phyloP scores from a whole-genome alignment of 2,329 filamentous ascomycete species.

The Shiraia bambusicola region DNA sequence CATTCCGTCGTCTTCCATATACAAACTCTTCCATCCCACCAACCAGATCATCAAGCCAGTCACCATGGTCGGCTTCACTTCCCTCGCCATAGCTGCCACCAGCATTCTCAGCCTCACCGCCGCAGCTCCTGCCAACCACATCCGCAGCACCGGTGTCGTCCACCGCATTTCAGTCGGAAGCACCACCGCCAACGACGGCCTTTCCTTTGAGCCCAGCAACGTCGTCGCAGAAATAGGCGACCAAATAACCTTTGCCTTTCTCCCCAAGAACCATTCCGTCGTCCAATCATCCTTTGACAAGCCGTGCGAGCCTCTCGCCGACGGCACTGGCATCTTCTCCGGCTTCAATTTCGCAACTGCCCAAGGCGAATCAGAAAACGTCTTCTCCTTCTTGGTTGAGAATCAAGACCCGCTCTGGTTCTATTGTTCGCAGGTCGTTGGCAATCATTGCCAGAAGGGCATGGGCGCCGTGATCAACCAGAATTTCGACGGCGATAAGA shows the following conservation, averaged over 20 bases:
- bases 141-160: constrained; percentile 25
- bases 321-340: constrained; percentile 56
- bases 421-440: constrained; percentile 68
- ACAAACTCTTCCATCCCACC: constrained; percentile 6
- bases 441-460: constrained; percentile 67
- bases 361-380: constrained; percentile 33
- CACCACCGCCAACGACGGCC: constrained; percentile 26
- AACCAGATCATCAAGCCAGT: constrained; percentile 13
- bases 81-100: constrained; percentile 20
- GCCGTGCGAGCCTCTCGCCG: constrained; percentile 64
- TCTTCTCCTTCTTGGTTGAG: constrained; percentile 69
- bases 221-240: constrained; percentile 35
- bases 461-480: constrained; percentile 74
- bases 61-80: constrained; percentile 31
- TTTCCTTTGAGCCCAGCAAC: constrained; percentile 39
- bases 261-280: constrained; percentile 68
- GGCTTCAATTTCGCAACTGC: constrained; percentile 62
- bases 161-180: constrained; percentile 33
- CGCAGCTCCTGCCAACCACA: constrained; percentile 16
- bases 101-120: constrained; percentile 21
- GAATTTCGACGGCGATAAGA: constrained; percentile 30
- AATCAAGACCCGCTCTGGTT: constrained; percentile 73
- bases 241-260: constrained; percentile 53
- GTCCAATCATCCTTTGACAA: constrained; percentile 72
- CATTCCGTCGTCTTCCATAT: constrained; percentile 14